Percentiles rank a stretch among this genome's conserved stretches.
Conservation (phyloP, 192 early-diverging fungal genomes). For the Linnemannia exigua region DNA sequence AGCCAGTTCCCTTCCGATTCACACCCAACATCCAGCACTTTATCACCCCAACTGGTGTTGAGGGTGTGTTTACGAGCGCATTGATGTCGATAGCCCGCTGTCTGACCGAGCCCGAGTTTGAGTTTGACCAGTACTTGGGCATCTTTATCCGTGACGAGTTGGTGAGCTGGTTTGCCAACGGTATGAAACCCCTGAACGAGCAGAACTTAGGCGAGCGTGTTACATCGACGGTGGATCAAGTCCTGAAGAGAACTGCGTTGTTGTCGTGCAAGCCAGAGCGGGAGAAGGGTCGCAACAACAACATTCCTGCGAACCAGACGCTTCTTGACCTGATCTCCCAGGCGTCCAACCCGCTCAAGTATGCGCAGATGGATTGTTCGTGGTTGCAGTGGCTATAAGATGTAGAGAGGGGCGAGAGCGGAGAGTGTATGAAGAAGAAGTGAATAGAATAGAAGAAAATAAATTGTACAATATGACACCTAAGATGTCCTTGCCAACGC, state of each 20-base stretch:
- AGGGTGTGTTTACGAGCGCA: conserved; percentile 89
- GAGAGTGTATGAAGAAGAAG: conserved; percentile 18
- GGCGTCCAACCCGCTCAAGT: conserved; percentile 92
- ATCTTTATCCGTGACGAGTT: conserved; percentile 97
- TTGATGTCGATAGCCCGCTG: conserved; percentile 89
- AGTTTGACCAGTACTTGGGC: conserved; percentile 94
- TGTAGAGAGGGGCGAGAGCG: neutral
- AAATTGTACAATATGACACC: neutral
- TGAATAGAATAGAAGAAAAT: neutral
- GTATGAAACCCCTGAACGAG: conserved; percentile 73
- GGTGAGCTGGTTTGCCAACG: conserved; percentile 77
- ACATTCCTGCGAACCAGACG: conserved; percentile 82
- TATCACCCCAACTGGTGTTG: conserved; percentile 93
- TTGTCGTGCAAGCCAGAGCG: conserved; percentile 81
- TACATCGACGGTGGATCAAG: conserved; percentile 76
- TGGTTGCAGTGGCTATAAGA: conserved; percentile 93
- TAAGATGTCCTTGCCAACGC: too few species aligned
- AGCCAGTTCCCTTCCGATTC: conserved; percentile 97
- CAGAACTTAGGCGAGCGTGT: conserved; percentile 76
- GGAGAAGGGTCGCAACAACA: conserved; percentile 71
- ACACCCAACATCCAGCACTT: conserved; percentile 98
- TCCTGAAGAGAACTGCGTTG: conserved; percentile 76
- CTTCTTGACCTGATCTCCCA: conserved; percentile 92
- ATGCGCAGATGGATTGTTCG: conserved; percentile 94
- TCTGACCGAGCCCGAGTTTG: conserved; percentile 87